Evolutionary conservation across 805 yeast genomes (phyloP).

Genomic region (Kodamaea lidongshanica): DNA sequence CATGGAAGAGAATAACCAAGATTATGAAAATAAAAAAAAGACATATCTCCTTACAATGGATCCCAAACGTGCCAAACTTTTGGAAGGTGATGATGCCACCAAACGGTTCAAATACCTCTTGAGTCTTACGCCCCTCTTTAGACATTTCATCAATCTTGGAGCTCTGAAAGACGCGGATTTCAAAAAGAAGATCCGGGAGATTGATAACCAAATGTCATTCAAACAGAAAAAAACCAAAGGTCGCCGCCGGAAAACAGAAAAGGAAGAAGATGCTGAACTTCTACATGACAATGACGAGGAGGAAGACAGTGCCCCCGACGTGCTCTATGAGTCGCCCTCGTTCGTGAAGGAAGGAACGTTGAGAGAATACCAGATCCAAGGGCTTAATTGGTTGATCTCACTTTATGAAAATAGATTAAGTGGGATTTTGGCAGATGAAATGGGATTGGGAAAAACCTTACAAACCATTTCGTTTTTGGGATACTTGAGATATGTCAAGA

Average conservation of each 20-base stretch:
- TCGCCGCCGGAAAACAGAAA: slow-evolving; percentile 82
- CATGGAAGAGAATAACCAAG: slow-evolving; percentile 19
- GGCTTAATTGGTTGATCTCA: slow-evolving; percentile 90
- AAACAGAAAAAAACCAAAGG: slow-evolving; percentile 22
- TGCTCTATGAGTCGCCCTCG: slow-evolving; percentile 81
- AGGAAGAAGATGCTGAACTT: slow-evolving; percentile 92
- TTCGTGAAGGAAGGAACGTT: slow-evolving; percentile 65
- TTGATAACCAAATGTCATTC: slow-evolving; percentile 46
- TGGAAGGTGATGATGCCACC: slow-evolving; percentile 57
- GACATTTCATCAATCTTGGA: slow-evolving; percentile 78
- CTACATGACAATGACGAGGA: slow-evolving; percentile 69
- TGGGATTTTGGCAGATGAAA: slow-evolving; percentile 95
- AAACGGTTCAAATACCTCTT: slow-evolving; percentile 74
- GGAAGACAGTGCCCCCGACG: slow-evolving; percentile 47
- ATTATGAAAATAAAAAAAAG: slow-evolving; percentile 15
- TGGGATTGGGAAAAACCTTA: slow-evolving; percentile 95
- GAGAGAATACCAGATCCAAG: slow-evolving; percentile 91
- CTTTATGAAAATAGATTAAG: slow-evolving; percentile 81
- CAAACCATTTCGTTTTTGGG: slow-evolving; percentile 93
- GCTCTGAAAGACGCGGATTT: slow-evolving; percentile 74
- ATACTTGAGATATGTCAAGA: slow-evolving; percentile 69
- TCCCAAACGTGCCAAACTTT: slow-evolving; percentile 50
- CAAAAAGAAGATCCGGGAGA: slow-evolving; percentile 50
- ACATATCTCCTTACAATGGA: slow-evolving; percentile 49
- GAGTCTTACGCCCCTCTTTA: slow-evolving; percentile 77